Evolutionary conservation across 768 basidiomycete species (phyloP), one percentile per base, ranked within the genome.

Genomic region (Termitomyces sp.): DNA sequence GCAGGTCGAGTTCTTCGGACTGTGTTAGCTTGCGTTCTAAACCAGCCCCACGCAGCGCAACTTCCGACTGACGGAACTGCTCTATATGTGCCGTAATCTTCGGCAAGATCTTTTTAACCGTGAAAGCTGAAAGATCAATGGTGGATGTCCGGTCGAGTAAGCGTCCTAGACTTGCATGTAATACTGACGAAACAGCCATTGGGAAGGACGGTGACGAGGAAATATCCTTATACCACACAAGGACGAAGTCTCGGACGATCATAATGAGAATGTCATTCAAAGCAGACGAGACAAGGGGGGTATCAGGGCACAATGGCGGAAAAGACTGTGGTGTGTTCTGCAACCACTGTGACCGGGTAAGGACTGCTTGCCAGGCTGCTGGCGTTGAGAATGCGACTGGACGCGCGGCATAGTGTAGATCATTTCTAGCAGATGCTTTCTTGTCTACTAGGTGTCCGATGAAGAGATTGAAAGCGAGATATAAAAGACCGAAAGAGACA

Each of bases 201-300:
- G 96, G 94, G 69, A 99, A 98, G 4, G 92, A 84, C 4, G 90
- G 85, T 0, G 93, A 95, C 12, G 86, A 80, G 5, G 96, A 98
- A 37, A 98, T 77, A 18, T 84, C 82, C 62, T 80, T 78, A 76
- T 96, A 99, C 96, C 96, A 99, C 13, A 82, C 82, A 54, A 87
- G 73, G 20, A 99, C 85, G 69, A 97, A 98, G 74, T 94, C 92
- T 51, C 89, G 78, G 26, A 92, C 84, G 59, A 92, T 81, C 66
- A 93, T 79, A n/a, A 81, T 79, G 53, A 96, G 81, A 52, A 96
- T 81, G 33, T 89, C 87, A 62, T 95, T 89, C 9, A 96, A 66
- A 18, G 84, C 79, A n/a, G 81, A 74, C 8, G 89, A 92, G 26
- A 91, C 75, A 58, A 82, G 74, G 13, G 84, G 82, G 39, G 83